Base-by-base conservation (phyloP, 306 rosid genomes). In the Ochetophila trinervis region DNA sequence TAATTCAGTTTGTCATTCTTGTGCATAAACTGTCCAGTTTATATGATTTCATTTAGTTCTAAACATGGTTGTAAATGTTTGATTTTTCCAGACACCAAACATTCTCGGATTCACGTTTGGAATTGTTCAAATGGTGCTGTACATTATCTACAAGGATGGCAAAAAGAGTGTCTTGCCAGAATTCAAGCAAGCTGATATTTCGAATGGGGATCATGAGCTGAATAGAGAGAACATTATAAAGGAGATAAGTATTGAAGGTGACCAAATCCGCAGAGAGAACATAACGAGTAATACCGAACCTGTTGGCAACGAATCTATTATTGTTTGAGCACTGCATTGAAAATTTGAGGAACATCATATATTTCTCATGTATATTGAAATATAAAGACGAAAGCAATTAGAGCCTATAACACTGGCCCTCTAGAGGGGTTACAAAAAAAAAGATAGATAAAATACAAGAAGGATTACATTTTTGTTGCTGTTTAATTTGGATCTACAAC, bases 71-170 rank as follows among this genome's bases (percentile, higher is more conserved):
- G 19, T 18, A 13, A 13, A 3, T 12, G 30, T 52, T 21, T n/a
- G 47, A 4, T 44, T 17, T 53, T 23, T 52, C 47, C 63, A 82
- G 86, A 50, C 74, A 23, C 86, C 86, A 56, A 82, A 78, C 65
- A 36, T 78, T 16, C 52, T 78, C 4, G 86, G 86, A 8, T 75
- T 78, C 30, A 1, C 50, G 5, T 69, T 82, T 2, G 86, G 84
- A 21, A 65, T 64, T 5, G 78, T 69, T 1, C 86, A 82, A 71
- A 78, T 82, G 79, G 60, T 78, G 2, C 3, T 82, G 56, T 78
- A 78, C 62, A 7, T 72, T 3, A 42, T 72, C 12, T 82, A 75
- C 81, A 75, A 63, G 58, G 65, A 78, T 24, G 4, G 30, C 27
- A 70, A 23, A 30, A 63, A 45, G 42, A 57, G 56, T 0, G 24